These are phyloP conservation scores for Blepharisma stoltei DNA, from an alignment of 73 alveolate genomes.

Conservation along the genomic window DNA sequence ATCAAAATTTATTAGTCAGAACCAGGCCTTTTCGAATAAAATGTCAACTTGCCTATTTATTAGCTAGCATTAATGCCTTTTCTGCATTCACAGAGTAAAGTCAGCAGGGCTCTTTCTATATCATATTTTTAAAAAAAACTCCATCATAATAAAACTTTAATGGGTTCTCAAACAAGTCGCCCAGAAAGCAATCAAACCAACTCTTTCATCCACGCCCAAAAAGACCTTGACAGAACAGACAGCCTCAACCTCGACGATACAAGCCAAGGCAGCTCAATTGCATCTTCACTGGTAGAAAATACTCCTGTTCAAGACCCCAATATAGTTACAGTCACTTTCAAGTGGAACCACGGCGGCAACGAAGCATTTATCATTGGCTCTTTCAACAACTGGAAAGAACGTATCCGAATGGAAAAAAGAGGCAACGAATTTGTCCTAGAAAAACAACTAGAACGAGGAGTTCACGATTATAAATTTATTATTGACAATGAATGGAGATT, in stretches of 20 bases:
- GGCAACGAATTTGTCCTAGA: constrained; percentile 56
- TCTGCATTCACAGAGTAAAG: no score
- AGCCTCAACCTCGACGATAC: constrained; percentile 24
- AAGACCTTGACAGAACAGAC: background rate
- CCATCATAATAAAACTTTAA: background rate
- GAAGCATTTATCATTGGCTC: constrained; percentile 67
- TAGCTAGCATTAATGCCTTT: no score
- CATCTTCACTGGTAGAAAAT: constrained; percentile 24
- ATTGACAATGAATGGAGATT: constrained; percentile 96
- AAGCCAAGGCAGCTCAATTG: constrained; percentile 15
- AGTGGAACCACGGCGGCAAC: constrained; percentile 81
- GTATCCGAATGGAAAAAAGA: constrained; percentile 61
- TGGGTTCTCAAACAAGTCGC: constrained; percentile 18
- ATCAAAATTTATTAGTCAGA: no score
- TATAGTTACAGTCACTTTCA: constrained; percentile 50
- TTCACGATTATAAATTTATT: constrained; percentile 88
- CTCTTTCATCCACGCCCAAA: constrained; percentile 18
- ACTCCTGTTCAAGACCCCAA: constrained; percentile 26
- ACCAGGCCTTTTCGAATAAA: no score
- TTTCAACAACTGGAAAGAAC: constrained; percentile 73
- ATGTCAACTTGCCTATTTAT: no score
- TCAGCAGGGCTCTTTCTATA: no score
- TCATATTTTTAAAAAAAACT: no score
- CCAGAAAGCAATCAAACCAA: constrained; percentile 27
- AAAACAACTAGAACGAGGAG: constrained; percentile 37